Conservation (phyloP, 768 basidiomycete species). For the Serendipita sp. region DNA sequence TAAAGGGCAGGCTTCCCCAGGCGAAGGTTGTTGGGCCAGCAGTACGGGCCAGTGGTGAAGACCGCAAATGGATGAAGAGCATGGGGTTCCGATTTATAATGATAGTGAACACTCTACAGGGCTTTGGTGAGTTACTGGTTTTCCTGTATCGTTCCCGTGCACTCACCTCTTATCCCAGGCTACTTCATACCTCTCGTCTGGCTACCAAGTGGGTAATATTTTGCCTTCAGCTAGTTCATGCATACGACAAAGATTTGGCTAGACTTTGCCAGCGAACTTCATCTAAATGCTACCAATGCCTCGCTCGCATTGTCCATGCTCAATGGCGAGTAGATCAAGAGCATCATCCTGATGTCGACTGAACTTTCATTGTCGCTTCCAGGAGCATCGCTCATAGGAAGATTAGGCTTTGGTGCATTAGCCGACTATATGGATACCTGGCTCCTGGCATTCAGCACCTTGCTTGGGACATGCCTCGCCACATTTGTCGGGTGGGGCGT, state of each 20-base stretch:
- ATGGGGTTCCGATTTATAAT: slow-evolving; percentile 18
- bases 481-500: slow-evolving; percentile 22
- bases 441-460: slow-evolving; percentile 15
- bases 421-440: slow-evolving; percentile 20
- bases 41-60: slow-evolving; percentile 12
- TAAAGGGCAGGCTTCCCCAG: slow-evolving; percentile 17
- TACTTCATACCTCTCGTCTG: slow-evolving; percentile 18
- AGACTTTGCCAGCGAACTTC: slow-evolving; percentile 19
- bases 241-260: background rate
- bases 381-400: slow-evolving; percentile 16
- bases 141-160: background rate
- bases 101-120: slow-evolving; percentile 17
- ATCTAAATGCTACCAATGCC: slow-evolving; percentile 14
- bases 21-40: slow-evolving; percentile 15
- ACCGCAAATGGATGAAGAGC: slow-evolving; percentile 15
- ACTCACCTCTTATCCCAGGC: background rate
- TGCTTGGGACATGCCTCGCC: slow-evolving; percentile 15
- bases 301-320: slow-evolving; percentile 18
- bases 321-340: slow-evolving; percentile 14
- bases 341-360: slow-evolving; percentile 5
- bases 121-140: slow-evolving; percentile 10
- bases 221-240: background rate
- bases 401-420: slow-evolving; percentile 18
- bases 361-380: background rate
- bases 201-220: slow-evolving; percentile 16